Percentiles rank a stretch among this genome's conserved stretches.
Evolutionary conservation across 129 eudicot genomes (phyloP).

Genomic region (Ambrosia trifida): DNA sequence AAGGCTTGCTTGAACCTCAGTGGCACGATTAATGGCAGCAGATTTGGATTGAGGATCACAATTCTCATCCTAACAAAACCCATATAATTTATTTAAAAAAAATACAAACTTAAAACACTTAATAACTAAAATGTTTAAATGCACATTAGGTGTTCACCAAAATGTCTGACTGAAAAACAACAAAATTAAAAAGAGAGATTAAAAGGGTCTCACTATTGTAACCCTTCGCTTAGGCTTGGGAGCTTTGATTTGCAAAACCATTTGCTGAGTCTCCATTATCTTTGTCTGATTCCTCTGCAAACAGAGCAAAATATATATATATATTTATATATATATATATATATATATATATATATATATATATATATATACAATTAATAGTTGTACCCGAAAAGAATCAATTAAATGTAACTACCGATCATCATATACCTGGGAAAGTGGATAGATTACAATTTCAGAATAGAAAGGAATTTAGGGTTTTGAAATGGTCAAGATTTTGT

Average conservation of each 20-base stretch:
- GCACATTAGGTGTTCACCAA: slow-evolving; percentile 2
- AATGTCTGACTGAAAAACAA: slow-evolving; percentile 10
- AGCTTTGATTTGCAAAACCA: background rate
- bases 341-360: too few relatives aligned
- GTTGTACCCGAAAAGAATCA: background rate
- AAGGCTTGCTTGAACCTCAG: slow-evolving; percentile 55
- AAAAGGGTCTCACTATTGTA: background rate
- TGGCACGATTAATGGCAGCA: slow-evolving; percentile 50
- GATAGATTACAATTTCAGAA: background rate
- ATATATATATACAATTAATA: background rate
- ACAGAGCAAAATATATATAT: background rate
- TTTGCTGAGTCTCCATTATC: slow-evolving; percentile 12
- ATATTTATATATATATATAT: too few relatives aligned
- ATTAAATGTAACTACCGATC: background rate
- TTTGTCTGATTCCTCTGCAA: slow-evolving; percentile 11
- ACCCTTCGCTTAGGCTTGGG: slow-evolving; percentile 15
- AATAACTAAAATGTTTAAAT: background rate
- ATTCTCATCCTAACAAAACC: slow-evolving; percentile 23
- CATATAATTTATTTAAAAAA: background rate
- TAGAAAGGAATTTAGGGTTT: background rate
- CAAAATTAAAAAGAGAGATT: background rate
- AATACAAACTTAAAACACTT: background rate
- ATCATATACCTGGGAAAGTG: background rate
- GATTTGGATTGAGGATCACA: slow-evolving; percentile 35
- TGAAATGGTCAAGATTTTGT: background rate